Evolutionary conservation across 192 early-diverging fungal species (phyloP).

Genomic region (Gryganskiella cystojenkinii): DNA sequence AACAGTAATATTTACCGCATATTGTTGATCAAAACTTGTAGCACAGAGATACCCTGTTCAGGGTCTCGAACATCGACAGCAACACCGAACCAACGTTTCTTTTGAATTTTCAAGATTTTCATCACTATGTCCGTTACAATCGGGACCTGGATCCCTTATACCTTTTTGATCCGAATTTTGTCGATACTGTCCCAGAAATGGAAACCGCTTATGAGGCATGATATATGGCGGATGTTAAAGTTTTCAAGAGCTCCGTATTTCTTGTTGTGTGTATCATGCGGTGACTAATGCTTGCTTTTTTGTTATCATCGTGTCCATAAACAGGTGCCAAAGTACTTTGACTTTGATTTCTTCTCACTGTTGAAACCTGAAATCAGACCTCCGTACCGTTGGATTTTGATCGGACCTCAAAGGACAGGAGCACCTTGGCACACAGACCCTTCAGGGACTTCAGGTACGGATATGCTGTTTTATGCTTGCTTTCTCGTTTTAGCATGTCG

Average conservation of each 20-base stretch:
- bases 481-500: no score
- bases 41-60: constrained; percentile 46
- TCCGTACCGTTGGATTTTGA: constrained; percentile 57
- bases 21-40: background rate
- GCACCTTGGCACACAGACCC: constrained; percentile 61
- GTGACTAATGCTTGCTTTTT: background rate
- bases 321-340: constrained; percentile 56
- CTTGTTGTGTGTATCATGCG: background rate
- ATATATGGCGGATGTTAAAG: no score
- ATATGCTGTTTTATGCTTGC: no score
- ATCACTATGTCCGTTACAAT: constrained; percentile 45
- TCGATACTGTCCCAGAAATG: constrained; percentile 44
- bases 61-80: constrained; percentile 51
- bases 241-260: no score
- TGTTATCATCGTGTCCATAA: background rate
- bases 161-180: constrained; percentile 58
- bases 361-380: constrained; percentile 37
- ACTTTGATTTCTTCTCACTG: constrained; percentile 50
- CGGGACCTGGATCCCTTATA: constrained; percentile 57
- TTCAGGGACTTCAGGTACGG: constrained; percentile 52
- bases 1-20: background rate
- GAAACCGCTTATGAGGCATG: constrained; percentile 47
- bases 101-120: constrained; percentile 46
- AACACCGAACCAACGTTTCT: constrained; percentile 25
- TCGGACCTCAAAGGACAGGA: constrained; percentile 56